Base-by-base conservation (phyloP, 805 yeast genomes). In the Sugiyamaella valdiviana region DNA sequence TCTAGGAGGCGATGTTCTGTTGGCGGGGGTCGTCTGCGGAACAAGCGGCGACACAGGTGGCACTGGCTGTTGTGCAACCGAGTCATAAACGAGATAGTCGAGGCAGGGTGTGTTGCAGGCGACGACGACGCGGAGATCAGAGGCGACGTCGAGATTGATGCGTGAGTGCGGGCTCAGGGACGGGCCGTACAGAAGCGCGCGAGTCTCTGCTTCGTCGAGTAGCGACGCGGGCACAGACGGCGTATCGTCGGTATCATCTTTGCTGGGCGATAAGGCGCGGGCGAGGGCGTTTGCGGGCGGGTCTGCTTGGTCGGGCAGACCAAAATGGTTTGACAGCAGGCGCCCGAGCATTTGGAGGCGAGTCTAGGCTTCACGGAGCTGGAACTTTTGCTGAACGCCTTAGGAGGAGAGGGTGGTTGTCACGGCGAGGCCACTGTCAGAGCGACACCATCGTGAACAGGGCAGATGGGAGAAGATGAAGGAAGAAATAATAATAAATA, bases 171-270 rank as follows among this genome's bases (percentile, higher is more conserved):
- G 44, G 22, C 22, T 51, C 38, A 36, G 39, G 44, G 36, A 42
- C 12, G 59, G 48, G 7, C 61, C 61, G 42, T 57, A 57, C 26
- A 57, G 49, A 40, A 57, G 45, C 35, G 43, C 49, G 12, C 58
- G 46, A 17, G 60, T 57, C 39, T 57, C 58, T 15, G 51, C 46
- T 39, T 57, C 61, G 35, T 57, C 60, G 15, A 54, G 48, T 20
- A 51, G 38, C 26, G 60, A 55, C 7, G 56, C 49, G 6, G 59
- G 57, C 39, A 16, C 40, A 40, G 26, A 42, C 43, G 19, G 38
- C 17, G 23, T 17, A 32, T 39, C 44, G 15, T 48, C 52, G 15
- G 36, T 42, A n/a, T 51, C 49, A 23, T 16, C 36, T 7, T 16
- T 9, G 6, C 19, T 20, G 9, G 32, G 19, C 12, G 47, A n/a